Evolutionary conservation across 176 grass and related monocot species (phyloP).

Genomic region (Oryza glumipatula): DNA sequence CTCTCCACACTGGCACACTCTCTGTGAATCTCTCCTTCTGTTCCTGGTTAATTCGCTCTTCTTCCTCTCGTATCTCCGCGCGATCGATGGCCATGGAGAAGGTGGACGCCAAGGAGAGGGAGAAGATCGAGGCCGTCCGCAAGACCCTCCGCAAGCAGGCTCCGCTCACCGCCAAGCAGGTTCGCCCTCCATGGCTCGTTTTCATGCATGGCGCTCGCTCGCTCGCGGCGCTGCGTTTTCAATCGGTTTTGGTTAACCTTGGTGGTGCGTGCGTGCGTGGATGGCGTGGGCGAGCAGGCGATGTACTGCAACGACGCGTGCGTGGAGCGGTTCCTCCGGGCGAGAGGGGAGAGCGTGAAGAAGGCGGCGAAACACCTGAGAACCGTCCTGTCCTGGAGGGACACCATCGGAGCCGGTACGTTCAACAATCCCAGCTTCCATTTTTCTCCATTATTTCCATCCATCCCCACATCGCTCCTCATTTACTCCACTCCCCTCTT

Average conservation of each 20-base stretch:
- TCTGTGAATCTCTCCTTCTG: too few species aligned
- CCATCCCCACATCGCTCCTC: neutral
- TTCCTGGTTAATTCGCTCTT: neutral
- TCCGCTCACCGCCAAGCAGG: constrained; percentile 84
- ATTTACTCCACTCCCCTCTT: constrained; percentile 19
- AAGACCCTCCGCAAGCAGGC: constrained; percentile 85
- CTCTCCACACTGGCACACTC: neutral
- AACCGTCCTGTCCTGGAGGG: constrained; percentile 86
- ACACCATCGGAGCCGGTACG: constrained; percentile 76
- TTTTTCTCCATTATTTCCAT: neutral
- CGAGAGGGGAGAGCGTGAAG: constrained; percentile 77
- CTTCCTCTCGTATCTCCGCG: neutral
- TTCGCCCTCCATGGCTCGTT: neutral
- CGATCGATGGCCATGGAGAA: constrained; percentile 69
- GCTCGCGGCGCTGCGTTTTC: neutral
- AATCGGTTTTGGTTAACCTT: neutral
- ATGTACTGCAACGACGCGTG: constrained; percentile 93
- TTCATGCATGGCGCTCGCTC: too few species aligned
- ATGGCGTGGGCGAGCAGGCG: constrained; percentile 53
- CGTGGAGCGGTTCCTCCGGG: constrained; percentile 75
- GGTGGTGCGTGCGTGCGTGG: neutral
- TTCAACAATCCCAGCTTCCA: neutral
- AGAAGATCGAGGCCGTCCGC: constrained; percentile 76
- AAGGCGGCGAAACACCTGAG: constrained; percentile 92
- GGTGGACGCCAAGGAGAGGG: constrained; percentile 71